Evolutionary conservation across 2,329 filamentous ascomycete species (phyloP).

Genomic region (Rasamsonia emersonii): DNA sequence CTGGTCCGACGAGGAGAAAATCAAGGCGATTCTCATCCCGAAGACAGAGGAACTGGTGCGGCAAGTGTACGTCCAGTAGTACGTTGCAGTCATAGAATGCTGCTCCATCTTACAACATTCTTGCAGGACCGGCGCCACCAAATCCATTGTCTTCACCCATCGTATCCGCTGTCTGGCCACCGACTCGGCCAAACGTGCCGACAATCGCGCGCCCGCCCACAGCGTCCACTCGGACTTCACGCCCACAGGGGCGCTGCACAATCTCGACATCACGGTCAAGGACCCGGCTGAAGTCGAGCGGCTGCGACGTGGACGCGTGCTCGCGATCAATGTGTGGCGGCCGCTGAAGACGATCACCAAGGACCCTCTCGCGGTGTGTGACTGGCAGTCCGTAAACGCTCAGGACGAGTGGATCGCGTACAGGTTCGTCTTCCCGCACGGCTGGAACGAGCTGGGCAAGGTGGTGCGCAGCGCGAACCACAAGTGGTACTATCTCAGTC

Average conservation of each 20-base stretch:
- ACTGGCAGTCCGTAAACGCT: slow-evolving; percentile 11
- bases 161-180: slow-evolving; percentile 44
- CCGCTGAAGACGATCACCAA: slow-evolving; percentile 14
- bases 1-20: slow-evolving; percentile 26
- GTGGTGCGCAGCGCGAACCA: slow-evolving; percentile 10
- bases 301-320: slow-evolving; percentile 8
- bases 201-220: slow-evolving; percentile 13
- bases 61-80: slow-evolving; percentile 15
- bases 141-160: slow-evolving; percentile 55
- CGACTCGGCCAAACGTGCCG: slow-evolving; percentile 16
- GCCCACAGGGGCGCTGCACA: slow-evolving; percentile 4
- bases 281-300: slow-evolving; percentile 5
- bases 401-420: slow-evolving; percentile 7
- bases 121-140: slow-evolving; percentile 47
- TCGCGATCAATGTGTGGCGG: slow-evolving; percentile 17
- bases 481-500: slow-evolving; percentile 12
- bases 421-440: slow-evolving; percentile 9
- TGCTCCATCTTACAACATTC: slow-evolving; percentile 12
- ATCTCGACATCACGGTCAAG: slow-evolving; percentile 1
- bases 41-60: slow-evolving; percentile 29
- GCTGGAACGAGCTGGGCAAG: slow-evolving; percentile 12
- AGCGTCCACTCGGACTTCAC: slow-evolving; percentile 15
- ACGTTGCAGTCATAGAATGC: not conserved
- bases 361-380: slow-evolving; percentile 17
- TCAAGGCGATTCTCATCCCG: slow-evolving; percentile 25